Percentiles rank a stretch among this genome's conserved stretches.
Conservation (phyloP, 78 protist genomes). For the Tieghemostelium lacteum region DNA sequence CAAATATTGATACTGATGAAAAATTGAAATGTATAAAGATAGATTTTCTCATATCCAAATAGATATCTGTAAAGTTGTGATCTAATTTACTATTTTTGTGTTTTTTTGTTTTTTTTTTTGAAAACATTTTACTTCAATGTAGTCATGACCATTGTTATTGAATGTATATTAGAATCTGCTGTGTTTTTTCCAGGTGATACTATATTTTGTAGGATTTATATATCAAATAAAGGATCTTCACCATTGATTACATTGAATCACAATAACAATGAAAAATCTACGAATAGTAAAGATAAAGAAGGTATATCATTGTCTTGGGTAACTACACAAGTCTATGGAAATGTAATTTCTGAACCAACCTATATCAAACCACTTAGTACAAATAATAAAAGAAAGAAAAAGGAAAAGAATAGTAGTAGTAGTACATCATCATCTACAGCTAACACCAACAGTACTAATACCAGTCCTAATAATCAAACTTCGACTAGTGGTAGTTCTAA, state of each 20-base stretch:
- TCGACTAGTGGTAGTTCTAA: neutral
- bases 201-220: conserved; percentile 57
- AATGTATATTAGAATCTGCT: conserved; percentile 75
- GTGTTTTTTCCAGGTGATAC: conserved; percentile 78
- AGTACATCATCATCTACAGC: neutral
- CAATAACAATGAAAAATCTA: neutral
- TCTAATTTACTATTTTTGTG: too few relatives aligned
- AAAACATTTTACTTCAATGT: too few relatives aligned
- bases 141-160: conserved; percentile 25
- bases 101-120: too few relatives aligned
- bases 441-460: too few relatives aligned
- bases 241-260: neutral
- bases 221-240: conserved; percentile 30
- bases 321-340: conserved; percentile 72
- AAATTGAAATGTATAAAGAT: too few relatives aligned
- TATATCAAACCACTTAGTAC: conserved; percentile 6
- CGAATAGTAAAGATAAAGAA: neutral
- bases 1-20: too few relatives aligned
- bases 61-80: too few relatives aligned
- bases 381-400: neutral
- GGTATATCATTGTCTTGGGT: conserved; percentile 47
- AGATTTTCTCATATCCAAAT: too few relatives aligned
- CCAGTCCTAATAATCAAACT: neutral
- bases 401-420: neutral
- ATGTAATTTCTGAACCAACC: conserved; percentile 38